phyloP scores from a whole-genome alignment of 1,139 yeast genomes.

The Neolecta irregularis region DNA sequence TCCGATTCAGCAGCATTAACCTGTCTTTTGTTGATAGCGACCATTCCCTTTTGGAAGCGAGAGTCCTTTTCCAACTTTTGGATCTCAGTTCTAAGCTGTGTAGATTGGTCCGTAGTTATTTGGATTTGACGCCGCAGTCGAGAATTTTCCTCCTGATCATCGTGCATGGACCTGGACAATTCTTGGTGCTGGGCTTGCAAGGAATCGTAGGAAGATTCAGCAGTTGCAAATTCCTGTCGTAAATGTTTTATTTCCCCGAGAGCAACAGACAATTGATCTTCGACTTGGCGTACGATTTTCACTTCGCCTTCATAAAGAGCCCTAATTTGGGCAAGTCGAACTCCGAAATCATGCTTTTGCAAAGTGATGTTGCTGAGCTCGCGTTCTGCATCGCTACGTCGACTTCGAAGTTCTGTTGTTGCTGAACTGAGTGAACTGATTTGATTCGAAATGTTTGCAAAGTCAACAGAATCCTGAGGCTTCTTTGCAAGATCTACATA shows the following conservation, averaged over 20 bases:
- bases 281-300: constrained; percentile 50
- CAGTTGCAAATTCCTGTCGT: constrained; percentile 57
- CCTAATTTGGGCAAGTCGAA: constrained; percentile 49
- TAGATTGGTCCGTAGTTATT: constrained; percentile 45
- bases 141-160: constrained; percentile 50
- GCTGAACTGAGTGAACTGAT: constrained; percentile 63
- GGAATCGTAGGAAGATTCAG: constrained; percentile 69
- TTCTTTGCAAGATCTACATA: constrained; percentile 32
- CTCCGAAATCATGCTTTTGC: constrained; percentile 55
- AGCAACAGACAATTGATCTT: constrained; percentile 40
- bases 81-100: constrained; percentile 41
- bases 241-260: constrained; percentile 57
- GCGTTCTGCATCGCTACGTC: constrained; percentile 57
- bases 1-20: too few relatives aligned
- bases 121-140: constrained; percentile 46
- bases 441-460: constrained; percentile 78
- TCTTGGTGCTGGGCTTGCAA: constrained; percentile 52
- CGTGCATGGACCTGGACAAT: constrained; percentile 43
- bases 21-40: constrained; percentile 56
- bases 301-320: constrained; percentile 67
- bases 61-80: constrained; percentile 38
- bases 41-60: constrained; percentile 45
- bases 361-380: constrained; percentile 53
- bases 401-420: constrained; percentile 53
- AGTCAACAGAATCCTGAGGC: constrained; percentile 66